Conservation (phyloP, 306 rosid genomes). For the Prinsepia uniflora region DNA sequence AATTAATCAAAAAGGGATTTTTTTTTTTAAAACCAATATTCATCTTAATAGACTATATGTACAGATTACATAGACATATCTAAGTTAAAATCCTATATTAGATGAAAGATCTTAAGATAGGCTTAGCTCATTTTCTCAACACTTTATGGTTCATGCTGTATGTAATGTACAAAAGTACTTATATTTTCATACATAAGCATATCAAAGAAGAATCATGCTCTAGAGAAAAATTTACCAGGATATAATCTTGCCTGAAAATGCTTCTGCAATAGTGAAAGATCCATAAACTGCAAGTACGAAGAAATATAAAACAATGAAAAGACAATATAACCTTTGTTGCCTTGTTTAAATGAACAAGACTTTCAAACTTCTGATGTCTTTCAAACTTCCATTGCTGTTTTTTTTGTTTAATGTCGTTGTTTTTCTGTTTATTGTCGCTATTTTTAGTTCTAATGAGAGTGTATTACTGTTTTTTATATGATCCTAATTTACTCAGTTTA, state of each 20-base stretch:
- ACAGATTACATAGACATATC: neutral
- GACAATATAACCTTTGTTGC: too few relatives aligned
- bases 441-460: too few relatives aligned
- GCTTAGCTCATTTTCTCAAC: neutral
- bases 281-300: conserved; percentile 52
- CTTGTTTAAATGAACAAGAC: too few relatives aligned
- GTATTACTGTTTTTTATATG: too few relatives aligned
- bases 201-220: neutral
- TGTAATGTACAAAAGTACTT: neutral
- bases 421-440: too few relatives aligned
- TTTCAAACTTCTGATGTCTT: too few relatives aligned
- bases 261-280: conserved; percentile 51
- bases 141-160: neutral
- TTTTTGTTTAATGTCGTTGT: too few relatives aligned
- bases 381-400: too few relatives aligned
- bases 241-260: conserved; percentile 39
- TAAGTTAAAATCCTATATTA: neutral
- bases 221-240: conserved; percentile 38
- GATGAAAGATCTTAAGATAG: neutral
- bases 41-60: neutral
- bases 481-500: too few relatives aligned
- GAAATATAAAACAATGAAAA: neutral
- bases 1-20: too few relatives aligned
- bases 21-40: neutral
- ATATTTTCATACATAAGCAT: neutral